Base-by-base conservation (phyloP, 768 basidiomycete species). In the Mycena leptocephala region DNA sequence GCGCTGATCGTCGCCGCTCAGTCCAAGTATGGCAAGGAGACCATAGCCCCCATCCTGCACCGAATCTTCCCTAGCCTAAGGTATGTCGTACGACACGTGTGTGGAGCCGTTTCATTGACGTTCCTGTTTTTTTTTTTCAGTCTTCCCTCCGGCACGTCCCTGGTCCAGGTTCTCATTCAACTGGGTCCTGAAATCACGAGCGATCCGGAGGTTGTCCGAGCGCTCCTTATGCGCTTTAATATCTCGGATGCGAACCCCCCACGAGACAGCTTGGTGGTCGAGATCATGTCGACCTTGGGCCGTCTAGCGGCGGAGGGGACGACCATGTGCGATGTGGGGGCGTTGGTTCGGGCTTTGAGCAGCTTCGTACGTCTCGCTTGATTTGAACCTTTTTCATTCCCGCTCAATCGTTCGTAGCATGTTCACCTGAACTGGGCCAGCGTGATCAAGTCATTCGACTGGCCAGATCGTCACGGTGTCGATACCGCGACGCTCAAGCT, bases 401-500 rank as follows among this genome's bases (percentile, higher is more conserved):
- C 55, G 51, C 32, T 33, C 77, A 61, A 78, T 26, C 61, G 63
- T 76, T 65, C 76, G 24, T 73, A 96, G 95, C 90, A 91, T 79
- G 89, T 89, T 64, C 86, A 88, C 33, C 84, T 97, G 68, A 91
- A 95, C 80, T 98, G 96, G 96, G 89, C 96, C 37, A 91, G 88
- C 71, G 92, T 96, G 76, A 93, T 99, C 81, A 92, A 93, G 77
- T 91, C 95, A 5, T 98, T 98, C 81, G 98, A 99, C 87, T 90
- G 93, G 84, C 89, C 94, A 8, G 93, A 95, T 82, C 92, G 96
- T 58, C 92, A 93, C 75, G 95, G 95, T 8, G 95, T 97, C 18
- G 96, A 98, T 82, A 97, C 96, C 3, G 93, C 95, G 37, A 96
- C 96, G 0, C 85, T 99, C 78, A 97, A 97, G 80, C 90, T 98